These are phyloP conservation scores for Silene conica DNA, from an alignment of 148 eudicot genomes.

Conservation along the genomic window DNA sequence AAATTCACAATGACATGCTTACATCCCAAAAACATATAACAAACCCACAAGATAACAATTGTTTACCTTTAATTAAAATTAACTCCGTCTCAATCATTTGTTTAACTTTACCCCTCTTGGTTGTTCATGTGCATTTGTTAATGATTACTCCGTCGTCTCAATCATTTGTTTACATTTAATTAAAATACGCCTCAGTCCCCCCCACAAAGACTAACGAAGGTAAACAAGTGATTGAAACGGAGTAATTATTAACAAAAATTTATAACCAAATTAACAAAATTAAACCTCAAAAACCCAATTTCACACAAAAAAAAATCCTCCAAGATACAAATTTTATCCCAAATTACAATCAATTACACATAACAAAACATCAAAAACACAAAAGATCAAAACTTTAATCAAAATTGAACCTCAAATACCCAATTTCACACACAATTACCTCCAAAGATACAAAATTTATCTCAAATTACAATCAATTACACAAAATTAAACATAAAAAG, in stretches of 20 bases:
- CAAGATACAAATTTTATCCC: background rate
- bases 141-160: too few relatives aligned
- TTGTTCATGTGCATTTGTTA: too few relatives aligned
- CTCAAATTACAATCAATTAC: conserved; percentile 1
- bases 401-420: background rate
- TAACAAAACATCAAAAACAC: background rate
- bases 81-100: too few relatives aligned
- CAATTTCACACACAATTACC: background rate
- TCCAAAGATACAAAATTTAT: background rate
- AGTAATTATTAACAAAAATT: background rate
- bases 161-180: too few relatives aligned
- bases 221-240: too few relatives aligned
- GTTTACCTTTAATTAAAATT: too few relatives aligned
- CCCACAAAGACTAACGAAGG: too few relatives aligned
- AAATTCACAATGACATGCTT: too few relatives aligned
- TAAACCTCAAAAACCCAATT: background rate
- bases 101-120: too few relatives aligned
- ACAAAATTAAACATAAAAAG: background rate
- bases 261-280: background rate
- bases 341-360: background rate
- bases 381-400: background rate
- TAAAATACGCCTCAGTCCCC: too few relatives aligned
- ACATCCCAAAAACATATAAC: too few relatives aligned
- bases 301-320: background rate
- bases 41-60: too few relatives aligned